Evolutionary conservation across 129 eudicot species (phyloP).

Genomic region (Ambrosia trifida): DNA sequence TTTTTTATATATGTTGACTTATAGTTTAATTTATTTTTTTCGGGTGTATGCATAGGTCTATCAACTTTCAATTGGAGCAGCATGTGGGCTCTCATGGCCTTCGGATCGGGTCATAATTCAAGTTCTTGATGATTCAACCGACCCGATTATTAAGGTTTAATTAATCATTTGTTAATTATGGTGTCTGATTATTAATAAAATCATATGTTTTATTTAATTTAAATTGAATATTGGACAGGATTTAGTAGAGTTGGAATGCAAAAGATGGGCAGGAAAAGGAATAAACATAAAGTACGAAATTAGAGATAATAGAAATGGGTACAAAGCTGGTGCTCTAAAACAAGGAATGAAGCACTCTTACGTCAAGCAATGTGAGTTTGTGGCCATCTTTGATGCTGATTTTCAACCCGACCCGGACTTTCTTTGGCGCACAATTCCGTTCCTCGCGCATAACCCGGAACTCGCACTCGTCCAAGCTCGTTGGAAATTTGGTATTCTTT

Average conservation of each 20-base stretch:
- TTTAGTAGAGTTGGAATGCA: constrained; percentile 74
- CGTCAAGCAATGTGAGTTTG: constrained; percentile 73
- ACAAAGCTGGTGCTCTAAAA: constrained; percentile 83
- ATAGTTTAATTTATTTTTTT: neutral
- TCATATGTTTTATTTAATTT: neutral
- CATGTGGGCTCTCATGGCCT: constrained; percentile 93
- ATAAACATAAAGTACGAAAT: constrained; percentile 77
- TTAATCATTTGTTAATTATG: neutral
- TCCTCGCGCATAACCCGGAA: constrained; percentile 73
- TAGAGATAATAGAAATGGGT: constrained; percentile 76
- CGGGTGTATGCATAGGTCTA: constrained; percentile 49
- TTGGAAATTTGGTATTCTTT: constrained; percentile 72
- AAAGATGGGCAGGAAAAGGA: constrained; percentile 85
- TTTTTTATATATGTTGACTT: neutral
- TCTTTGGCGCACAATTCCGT: constrained; percentile 68
- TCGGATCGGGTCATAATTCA: constrained; percentile 80
- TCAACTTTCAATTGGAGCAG: constrained; percentile 96
- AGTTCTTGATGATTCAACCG: constrained; percentile 94
- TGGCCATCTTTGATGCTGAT: constrained; percentile 90
- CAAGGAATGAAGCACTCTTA: constrained; percentile 78
- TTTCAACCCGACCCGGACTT: constrained; percentile 83
- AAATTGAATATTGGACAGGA: constrained; percentile 38
- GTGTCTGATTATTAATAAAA: neutral
- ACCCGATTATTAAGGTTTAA: constrained; percentile 62
- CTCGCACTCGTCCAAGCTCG: constrained; percentile 90